Base-by-base conservation (phyloP, 2,329 filamentous ascomycete genomes). In the Colletotrichum nymphaeae region DNA sequence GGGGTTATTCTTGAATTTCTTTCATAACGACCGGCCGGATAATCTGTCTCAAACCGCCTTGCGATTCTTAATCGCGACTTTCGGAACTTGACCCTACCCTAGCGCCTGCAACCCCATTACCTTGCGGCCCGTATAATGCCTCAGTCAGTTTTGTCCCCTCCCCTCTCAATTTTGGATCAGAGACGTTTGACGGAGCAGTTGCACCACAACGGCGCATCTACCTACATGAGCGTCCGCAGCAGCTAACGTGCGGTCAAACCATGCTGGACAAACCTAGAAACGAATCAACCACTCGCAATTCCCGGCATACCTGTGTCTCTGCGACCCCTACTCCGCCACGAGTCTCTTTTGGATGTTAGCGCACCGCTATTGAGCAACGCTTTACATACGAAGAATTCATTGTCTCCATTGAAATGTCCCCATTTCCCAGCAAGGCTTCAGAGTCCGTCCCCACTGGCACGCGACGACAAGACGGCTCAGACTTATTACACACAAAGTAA, bases 331-430 rank as follows among this genome's bases (percentile, higher is more conserved):
- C 69, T 72, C 69, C 69, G 64, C 69, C 62, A 28, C 64, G 58
- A 68, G 46, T 49, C 64, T 69, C 58, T 24, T 62, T 64, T 72
- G 14, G 37, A 63, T 56, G 26, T 67, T 70, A 70, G 70, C 28
- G 66, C 58, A 60, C 65, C 28, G 69, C 69, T 53, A 59, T 49
- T 30, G 65, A 63, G 58, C 32, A 60, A 37, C 26, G 60, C 42
- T 56, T 73, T 70, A 73, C 70, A 37, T 73, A 70, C 67, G 64
- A 70, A 57, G 52, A 64, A 70, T 62, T 42, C 60, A 56, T 62
- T 49, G 66, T 69, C 53, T 35, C 70, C 67, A 73, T 73, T 59
- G 22, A 72, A 72, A 42, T 24, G 53, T n/a, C 6, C 35, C 35
- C 63, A 42, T 52, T 26, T 63, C 46, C 46, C 26, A 32, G 19